A percentile compares a stretch with the other conserved stretches of the same genome.
Evolutionary conservation across 139 green algal genomes (phyloP).

Genomic region (Mesostigma viride): DNA sequence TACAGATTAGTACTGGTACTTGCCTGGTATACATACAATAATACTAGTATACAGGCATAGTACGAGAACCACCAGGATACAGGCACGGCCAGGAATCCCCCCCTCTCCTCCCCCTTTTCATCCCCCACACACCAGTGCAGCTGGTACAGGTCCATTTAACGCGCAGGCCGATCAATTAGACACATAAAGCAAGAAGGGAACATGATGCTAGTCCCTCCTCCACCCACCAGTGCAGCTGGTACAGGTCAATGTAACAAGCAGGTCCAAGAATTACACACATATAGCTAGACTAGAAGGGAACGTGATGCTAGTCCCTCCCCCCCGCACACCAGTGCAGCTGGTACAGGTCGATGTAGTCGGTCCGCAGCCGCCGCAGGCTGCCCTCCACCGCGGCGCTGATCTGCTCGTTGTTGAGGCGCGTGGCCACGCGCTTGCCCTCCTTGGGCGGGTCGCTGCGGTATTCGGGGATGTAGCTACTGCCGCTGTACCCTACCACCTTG

Average conservation of each 20-base stretch:
- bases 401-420: conserved; percentile 44
- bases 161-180: too few relatives aligned
- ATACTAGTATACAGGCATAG: too few relatives aligned
- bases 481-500: conserved; percentile 35
- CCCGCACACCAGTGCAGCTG: conserved; percentile 58
- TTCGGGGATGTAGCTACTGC: conserved; percentile 8
- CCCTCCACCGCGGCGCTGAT: conserved; percentile 58
- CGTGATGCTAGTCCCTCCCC: too few relatives aligned
- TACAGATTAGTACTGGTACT: too few relatives aligned
- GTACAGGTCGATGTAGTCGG: conserved; percentile 82
- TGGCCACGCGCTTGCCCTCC: conserved; percentile 31
- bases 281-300: too few relatives aligned
- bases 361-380: conserved; percentile 51
- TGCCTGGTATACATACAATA: too few relatives aligned
- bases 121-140: conserved; percentile 45
- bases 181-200: too few relatives aligned
- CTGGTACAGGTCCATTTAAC: conserved; percentile 86
- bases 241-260: conserved; percentile 82
- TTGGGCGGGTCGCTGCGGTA: conserved; percentile 15
- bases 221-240: conserved; percentile 62
- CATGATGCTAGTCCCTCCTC: too few relatives aligned
- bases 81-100: too few relatives aligned
- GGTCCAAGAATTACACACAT: too few relatives aligned
- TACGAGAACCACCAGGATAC: too few relatives aligned
- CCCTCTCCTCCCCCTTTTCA: too few relatives aligned